A percentile compares a stretch with the other conserved stretches of the same genome.
Evolutionary conservation across 345 rosid species (phyloP).

Genomic region (Gossypium bickii): DNA sequence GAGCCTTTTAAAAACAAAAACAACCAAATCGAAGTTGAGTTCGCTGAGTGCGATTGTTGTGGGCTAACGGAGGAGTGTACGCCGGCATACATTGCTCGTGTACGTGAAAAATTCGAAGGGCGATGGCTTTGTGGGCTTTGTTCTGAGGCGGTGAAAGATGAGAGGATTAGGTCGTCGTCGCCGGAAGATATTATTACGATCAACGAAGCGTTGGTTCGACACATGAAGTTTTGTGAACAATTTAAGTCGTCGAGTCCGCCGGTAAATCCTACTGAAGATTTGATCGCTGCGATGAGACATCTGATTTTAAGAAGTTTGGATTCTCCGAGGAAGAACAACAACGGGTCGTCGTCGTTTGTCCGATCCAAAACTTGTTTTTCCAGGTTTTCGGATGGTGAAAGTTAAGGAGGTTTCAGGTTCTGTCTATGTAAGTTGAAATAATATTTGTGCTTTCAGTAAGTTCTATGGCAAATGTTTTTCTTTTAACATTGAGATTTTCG

Average conservation of each 20-base stretch:
- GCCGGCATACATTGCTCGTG: slow-evolving; percentile 42
- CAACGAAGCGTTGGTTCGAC: slow-evolving; percentile 56
- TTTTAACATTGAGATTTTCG: no score
- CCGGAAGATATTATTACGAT: slow-evolving; percentile 25
- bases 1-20: neutral
- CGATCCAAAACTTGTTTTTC: slow-evolving; percentile 23
- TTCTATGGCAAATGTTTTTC: no score
- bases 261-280: slow-evolving; percentile 27
- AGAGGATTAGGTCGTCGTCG: slow-evolving; percentile 36
- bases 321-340: slow-evolving; percentile 31
- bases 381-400: neutral
- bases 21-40: slow-evolving; percentile 29
- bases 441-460: neutral
- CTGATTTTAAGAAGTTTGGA: slow-evolving; percentile 40
- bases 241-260: slow-evolving; percentile 44
- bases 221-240: slow-evolving; percentile 51
- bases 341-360: neutral
- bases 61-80: slow-evolving; percentile 74
- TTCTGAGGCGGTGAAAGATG: slow-evolving; percentile 64
- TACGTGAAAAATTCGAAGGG: slow-evolving; percentile 50
- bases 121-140: slow-evolving; percentile 79
- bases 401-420: neutral
- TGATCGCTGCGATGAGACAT: slow-evolving; percentile 40
- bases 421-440: neutral
- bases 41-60: slow-evolving; percentile 63